phyloP scores from a whole-genome alignment of 73 alveolate species.

The Paramecium primaurelia region DNA sequence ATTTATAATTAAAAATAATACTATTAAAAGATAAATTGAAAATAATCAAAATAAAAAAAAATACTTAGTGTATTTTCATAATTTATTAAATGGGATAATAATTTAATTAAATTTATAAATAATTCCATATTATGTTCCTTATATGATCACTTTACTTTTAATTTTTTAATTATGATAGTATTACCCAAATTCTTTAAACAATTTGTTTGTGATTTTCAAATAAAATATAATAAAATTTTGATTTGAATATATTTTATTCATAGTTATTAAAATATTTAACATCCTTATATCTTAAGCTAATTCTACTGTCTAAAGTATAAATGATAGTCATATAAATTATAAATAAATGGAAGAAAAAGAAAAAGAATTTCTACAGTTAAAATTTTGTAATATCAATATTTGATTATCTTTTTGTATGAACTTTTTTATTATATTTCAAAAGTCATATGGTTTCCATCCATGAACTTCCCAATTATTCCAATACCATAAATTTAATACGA shows the following conservation, averaged over 20 bases:
- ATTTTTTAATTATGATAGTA: too few relatives aligned
- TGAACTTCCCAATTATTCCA: slow-evolving; percentile 20
- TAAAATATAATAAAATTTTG: background rate
- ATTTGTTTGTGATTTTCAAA: background rate
- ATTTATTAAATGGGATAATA: too few relatives aligned
- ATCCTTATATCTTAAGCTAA: background rate
- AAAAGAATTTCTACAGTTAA: background rate
- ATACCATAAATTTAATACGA: slow-evolving; percentile 1
- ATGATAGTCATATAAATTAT: background rate
- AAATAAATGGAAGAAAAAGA: background rate
- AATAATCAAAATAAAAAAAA: too few relatives aligned
- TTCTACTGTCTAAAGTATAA: background rate
- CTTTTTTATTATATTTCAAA: background rate
- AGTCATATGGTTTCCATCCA: slow-evolving; percentile 5
- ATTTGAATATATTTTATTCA: background rate
- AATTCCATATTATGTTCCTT: too few relatives aligned
- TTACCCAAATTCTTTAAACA: too few relatives aligned
- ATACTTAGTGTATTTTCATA: too few relatives aligned
- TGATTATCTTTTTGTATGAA: background rate
- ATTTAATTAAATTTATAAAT: too few relatives aligned
- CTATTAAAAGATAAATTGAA: too few relatives aligned
- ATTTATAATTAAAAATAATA: too few relatives aligned
- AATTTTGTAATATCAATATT: background rate
- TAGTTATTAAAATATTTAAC: background rate
- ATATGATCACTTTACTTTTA: too few relatives aligned